A percentile compares a stretch with the other conserved stretches of the same genome.
phyloP scores from a whole-genome alignment of 164 flowering plant genomes.

The Stephania japonica region DNA sequence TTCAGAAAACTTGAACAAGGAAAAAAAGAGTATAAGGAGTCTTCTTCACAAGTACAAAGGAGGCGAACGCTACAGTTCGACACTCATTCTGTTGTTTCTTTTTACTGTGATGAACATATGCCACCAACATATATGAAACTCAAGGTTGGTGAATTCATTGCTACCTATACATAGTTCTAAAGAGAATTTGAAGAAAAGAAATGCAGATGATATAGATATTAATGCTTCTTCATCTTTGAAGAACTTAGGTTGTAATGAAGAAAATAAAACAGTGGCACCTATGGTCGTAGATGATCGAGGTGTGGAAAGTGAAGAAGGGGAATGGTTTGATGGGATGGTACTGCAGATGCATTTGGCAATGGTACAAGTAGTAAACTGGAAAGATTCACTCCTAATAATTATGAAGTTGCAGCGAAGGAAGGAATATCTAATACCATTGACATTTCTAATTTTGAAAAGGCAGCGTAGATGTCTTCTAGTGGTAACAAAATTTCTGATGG shows the following conservation, averaged over 20 bases:
- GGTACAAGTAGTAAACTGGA: constrained; percentile 22
- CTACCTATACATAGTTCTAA: constrained; percentile 20
- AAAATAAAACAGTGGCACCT: constrained; percentile 18
- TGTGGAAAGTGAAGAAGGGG: constrained; percentile 91
- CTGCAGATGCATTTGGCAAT: constrained; percentile 27
- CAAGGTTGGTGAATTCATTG: constrained; percentile 34
- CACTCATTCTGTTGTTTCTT: constrained; percentile 23
- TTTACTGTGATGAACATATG: constrained; percentile 37
- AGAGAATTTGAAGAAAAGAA: constrained; percentile 23
- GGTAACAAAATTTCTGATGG: constrained; percentile 13
- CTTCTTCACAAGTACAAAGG: constrained; percentile 58
- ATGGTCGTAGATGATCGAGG: constrained; percentile 25
- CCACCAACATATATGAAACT: constrained; percentile 39
- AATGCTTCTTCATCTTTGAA: constrained; percentile 26
- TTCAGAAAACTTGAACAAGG: constrained; percentile 48
- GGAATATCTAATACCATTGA: constrained; percentile 23
- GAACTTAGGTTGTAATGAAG: constrained; percentile 18
- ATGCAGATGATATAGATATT: constrained; percentile 16
- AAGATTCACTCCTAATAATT: constrained; percentile 11
- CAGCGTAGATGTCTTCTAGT: constrained; percentile 17
- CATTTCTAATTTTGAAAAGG: constrained; percentile 19
- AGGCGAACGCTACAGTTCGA: constrained; percentile 74
- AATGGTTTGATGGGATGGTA: constrained; percentile 82
- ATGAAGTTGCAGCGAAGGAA: constrained; percentile 26
- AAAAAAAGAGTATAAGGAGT: constrained; percentile 29